Conservation (phyloP, 176 grass and related monocot genomes). For the Stipa capillata region DNA sequence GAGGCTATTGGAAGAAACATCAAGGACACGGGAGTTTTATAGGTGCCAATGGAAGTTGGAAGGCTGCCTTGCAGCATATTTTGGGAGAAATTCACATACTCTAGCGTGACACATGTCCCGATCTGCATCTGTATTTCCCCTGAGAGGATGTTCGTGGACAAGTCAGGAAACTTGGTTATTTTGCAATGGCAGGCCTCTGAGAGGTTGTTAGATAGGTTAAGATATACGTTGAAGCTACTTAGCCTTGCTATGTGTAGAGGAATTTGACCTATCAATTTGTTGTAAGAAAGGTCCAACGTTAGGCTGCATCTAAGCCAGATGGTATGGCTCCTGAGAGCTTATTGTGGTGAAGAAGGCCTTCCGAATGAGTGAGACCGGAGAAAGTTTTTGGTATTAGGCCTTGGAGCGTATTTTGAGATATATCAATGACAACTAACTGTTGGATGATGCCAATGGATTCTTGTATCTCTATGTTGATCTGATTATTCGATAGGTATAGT, state of each 20-base stretch:
- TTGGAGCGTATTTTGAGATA: conserved; percentile 16
- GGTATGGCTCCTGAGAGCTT: conserved; percentile 61
- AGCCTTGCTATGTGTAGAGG: conserved; percentile 15
- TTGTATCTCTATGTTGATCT: not conserved
- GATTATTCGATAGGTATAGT: not conserved
- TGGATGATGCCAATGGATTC: not conserved
- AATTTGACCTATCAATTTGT: conserved; percentile 43
- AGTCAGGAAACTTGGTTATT: conserved; percentile 34
- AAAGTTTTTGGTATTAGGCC: conserved; percentile 42
- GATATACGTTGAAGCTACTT: conserved; percentile 34
- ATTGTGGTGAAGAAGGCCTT: conserved; percentile 47
- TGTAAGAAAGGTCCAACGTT: conserved; percentile 55
- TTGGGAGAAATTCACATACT: conserved; percentile 43
- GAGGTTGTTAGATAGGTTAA: conserved; percentile 67
- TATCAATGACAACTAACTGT: not conserved
- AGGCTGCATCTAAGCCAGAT: conserved; percentile 25
- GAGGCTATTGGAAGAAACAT: conserved; percentile 49
- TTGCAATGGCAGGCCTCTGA: conserved; percentile 43
- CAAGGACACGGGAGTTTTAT: conserved; percentile 45
- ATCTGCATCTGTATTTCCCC: conserved; percentile 38
- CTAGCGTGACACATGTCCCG: conserved; percentile 28
- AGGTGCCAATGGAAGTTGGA: conserved; percentile 37
- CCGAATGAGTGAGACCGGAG: conserved; percentile 31
- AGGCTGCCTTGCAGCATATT: conserved; percentile 43
- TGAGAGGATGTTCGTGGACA: conserved; percentile 49